These are phyloP conservation scores for Myxozyma nipponensis DNA, from an alignment of 805 yeast species.

Conservation along the genomic window DNA sequence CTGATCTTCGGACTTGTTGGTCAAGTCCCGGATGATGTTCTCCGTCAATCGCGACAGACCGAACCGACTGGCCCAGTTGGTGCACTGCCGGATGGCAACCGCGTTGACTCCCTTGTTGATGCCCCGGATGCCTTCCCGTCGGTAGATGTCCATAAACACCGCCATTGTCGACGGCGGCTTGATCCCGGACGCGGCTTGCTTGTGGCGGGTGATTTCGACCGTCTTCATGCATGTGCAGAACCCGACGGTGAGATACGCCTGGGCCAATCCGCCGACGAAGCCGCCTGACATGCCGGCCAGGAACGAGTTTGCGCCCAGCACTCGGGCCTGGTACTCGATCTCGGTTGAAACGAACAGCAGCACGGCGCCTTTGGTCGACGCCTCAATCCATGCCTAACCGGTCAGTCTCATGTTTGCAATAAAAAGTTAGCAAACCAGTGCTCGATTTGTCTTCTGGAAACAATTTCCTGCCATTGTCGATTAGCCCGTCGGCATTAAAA, in stretches of 20 bases:
- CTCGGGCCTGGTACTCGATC: conserved; percentile 68
- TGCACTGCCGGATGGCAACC: conserved; percentile 97
- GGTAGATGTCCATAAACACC: conserved; percentile 80
- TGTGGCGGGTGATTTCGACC: conserved; percentile 90
- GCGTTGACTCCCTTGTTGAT: conserved; percentile 98
- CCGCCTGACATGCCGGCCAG: conserved; percentile 93
- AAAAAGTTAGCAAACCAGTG: neutral
- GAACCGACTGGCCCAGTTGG: conserved; percentile 98
- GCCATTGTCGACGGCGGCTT: conserved; percentile 72
- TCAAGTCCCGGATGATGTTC: conserved; percentile 63
- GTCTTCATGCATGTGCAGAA: conserved; percentile 99
- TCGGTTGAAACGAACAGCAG: conserved; percentile 88
- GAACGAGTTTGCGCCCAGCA: conserved; percentile 64
- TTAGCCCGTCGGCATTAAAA: no score
- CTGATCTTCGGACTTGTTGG: conserved; percentile 56
- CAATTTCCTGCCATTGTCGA: no score
- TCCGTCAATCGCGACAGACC: conserved; percentile 92
- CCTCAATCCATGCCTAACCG: conserved; percentile 85
- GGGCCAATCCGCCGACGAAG: conserved; percentile 80
- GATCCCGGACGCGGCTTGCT: conserved; percentile 66
- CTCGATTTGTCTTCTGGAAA: neutral
- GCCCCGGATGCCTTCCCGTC: conserved; percentile 86
- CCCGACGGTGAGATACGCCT: conserved; percentile 80
- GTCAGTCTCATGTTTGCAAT: neutral
- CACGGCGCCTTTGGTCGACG: conserved; percentile 98